Evolutionary conservation across 495 filamentous ascomycete genomes (phyloP), one percentile per base, ranked within the genome.

Genomic region (Hypoxylon crocopeplum): DNA sequence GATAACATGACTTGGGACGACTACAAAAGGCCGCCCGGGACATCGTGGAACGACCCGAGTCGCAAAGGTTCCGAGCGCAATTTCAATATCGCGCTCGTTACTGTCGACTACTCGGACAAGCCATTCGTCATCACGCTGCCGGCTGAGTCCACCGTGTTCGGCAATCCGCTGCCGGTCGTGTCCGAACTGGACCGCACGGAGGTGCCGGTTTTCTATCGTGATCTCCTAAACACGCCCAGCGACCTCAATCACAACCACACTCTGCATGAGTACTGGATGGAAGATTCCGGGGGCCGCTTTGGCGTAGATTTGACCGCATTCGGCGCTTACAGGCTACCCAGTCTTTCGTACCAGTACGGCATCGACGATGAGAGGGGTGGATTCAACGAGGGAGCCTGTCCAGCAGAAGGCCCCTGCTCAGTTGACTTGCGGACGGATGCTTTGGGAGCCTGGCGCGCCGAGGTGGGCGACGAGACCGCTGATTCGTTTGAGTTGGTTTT

Each of bases 251-350:
- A 54, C 15, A 66, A 64, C 5, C 75, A 72, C 38, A 78, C 75
- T 13, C 50, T 78, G 13, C 74, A 78, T 48, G 74, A 77, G 53
- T 78, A 78, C 47, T 78, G 75, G 75, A 78, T 77, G 74, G 73
- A 68, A 19, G 75, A 78, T 47, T 77, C 74, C 1, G 60, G 62
- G 16, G 75, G 75, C 2, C 61, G 69, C 16, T 78, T 69, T 34
- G 75, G 75, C 32, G 75, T 78, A 10, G 74, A 78, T 47, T 49
- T 78, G 40, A 77, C 75, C 3, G 70, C 71, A 2, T 78, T 77
- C 42, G 75, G 75, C 4, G 67, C 74, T 4, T 78, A 78, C 32
- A 48, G 54, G 5, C 21, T 78, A 49, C 75, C 74, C 16, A 53
- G 58, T 8, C 45, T 41, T 13, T 67, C 71, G 19, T 73, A 68